These are phyloP conservation scores for Aspergillus floridensis DNA, from an alignment of 2,329 filamentous ascomycete species.

Conservation along the genomic window DNA sequence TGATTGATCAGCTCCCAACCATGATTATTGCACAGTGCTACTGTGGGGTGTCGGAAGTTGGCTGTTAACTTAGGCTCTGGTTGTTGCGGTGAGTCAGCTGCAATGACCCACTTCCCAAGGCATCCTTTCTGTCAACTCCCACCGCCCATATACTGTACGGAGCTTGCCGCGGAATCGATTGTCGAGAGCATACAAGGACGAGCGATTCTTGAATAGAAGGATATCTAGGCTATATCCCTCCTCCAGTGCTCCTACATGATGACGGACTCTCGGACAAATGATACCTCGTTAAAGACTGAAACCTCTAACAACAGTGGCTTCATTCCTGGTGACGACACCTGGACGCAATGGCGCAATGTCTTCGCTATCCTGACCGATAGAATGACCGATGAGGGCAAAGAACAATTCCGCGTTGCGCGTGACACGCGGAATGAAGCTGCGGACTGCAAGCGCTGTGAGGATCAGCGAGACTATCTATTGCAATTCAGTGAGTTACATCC, in stretches of 20 bases:
- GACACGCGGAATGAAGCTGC: constrained; percentile 71
- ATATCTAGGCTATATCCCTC: neutral
- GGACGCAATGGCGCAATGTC: constrained; percentile 72
- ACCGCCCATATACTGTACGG: neutral
- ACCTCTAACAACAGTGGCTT: constrained; percentile 35
- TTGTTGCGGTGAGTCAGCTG: neutral
- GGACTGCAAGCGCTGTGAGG: constrained; percentile 79
- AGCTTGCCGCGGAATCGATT: constrained; percentile 14
- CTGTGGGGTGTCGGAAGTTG: neutral
- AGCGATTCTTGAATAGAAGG: neutral
- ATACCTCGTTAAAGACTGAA: constrained; percentile 19
- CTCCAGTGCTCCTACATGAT: constrained; percentile 7
- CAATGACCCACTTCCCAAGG: neutral
- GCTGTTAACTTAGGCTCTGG: neutral
- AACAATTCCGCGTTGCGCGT: constrained; percentile 74
- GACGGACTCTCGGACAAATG: constrained; percentile 29
- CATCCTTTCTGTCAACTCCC: neutral
- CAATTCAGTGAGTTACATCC: constrained; percentile 57
- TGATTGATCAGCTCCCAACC: neutral
- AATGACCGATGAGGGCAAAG: constrained; percentile 65
- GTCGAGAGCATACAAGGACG: neutral
- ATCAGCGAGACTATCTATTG: constrained; percentile 79
- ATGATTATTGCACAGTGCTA: neutral
- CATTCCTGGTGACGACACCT: constrained; percentile 41
- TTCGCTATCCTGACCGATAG: constrained; percentile 76